Evolutionary conservation across 305 asterid species (phyloP), one percentile per base, ranked within the genome.

Genomic region (Fraxinus dipetala): DNA sequence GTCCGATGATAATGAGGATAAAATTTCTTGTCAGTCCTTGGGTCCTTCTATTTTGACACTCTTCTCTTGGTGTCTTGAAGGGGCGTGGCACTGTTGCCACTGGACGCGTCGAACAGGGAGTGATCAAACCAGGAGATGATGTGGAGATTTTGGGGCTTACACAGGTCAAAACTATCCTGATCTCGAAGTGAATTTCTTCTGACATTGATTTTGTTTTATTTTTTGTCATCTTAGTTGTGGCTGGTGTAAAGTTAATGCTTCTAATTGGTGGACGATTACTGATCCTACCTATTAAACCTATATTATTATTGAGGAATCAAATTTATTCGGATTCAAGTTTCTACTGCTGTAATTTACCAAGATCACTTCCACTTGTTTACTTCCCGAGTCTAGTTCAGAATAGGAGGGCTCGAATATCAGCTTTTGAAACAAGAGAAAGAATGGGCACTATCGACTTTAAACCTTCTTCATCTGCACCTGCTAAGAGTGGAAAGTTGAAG

Each of bases 51-150:
- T 61, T 30, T 80, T 81, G 65, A 83, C 70, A 82, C 70, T 59
- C 72, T 65, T 73, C 40, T 76, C 63, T 73, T 87, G 84, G 72
- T 65, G 76, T 80, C 88, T 48, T 76, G 54, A 78, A 96, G 99
- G 99, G 99, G 11, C 98, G 99, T 86, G 99, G 99, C 84, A 96
- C 99, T 70, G 99, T 96, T 89, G 99, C 99, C 79, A 96, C 99
- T 20, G 99, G 99, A 81, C 98, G 98, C 79, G 89, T 96, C 72
- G 99, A 96, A 85, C 99, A 96, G 87, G 99, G 99, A 73, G 76
- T 88, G 34, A 89, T 96, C 70, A 96, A 96, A 86, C 89, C 91
- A 32, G 99, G 99, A 11, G 99, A 96, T 51, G 99, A 96, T 84
- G 97, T 96, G 45, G 98, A 96, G 87, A 93, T 94, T 83, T 82